Evolutionary conservation across 192 early-diverging fungal species (phyloP).

Genomic region (Irineochytrium annulatum): DNA sequence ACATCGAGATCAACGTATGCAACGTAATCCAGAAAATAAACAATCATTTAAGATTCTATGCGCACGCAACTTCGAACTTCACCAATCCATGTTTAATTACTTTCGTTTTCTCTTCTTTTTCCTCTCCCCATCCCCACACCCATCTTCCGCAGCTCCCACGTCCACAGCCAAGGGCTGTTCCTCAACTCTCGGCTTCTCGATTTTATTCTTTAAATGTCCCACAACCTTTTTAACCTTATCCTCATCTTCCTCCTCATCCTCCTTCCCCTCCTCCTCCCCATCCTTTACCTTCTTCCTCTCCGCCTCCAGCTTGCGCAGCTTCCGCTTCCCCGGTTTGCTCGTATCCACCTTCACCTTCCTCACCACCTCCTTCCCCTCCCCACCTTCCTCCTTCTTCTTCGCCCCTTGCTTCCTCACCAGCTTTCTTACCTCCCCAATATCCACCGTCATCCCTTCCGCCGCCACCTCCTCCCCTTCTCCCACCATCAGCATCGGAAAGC

Average conservation of each 20-base stretch:
- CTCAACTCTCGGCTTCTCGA: too few species aligned
- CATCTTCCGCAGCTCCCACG: too few species aligned
- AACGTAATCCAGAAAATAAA: too few species aligned
- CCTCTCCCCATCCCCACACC: too few species aligned
- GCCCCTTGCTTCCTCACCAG: neutral
- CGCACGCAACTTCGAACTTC: too few species aligned
- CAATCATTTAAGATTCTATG: too few species aligned
- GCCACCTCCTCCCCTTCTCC: neutral
- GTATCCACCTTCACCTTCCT: constrained; percentile 16
- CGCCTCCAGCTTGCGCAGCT: neutral
- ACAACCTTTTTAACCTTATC: too few species aligned
- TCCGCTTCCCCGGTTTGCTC: constrained; percentile 16
- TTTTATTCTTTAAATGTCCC: too few species aligned
- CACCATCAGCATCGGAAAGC: neutral
- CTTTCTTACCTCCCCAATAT: neutral
- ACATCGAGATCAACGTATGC: too few species aligned
- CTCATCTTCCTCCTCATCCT: neutral
- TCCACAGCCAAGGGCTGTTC: too few species aligned
- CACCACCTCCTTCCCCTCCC: neutral
- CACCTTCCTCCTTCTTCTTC: neutral
- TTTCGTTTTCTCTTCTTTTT: too few species aligned
- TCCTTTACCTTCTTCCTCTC: neutral
- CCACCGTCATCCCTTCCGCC: neutral
- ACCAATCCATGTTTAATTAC: too few species aligned
- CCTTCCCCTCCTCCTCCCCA: neutral